phyloP scores from a whole-genome alignment of 768 basidiomycete genomes.

The Mycena belliarum region DNA sequence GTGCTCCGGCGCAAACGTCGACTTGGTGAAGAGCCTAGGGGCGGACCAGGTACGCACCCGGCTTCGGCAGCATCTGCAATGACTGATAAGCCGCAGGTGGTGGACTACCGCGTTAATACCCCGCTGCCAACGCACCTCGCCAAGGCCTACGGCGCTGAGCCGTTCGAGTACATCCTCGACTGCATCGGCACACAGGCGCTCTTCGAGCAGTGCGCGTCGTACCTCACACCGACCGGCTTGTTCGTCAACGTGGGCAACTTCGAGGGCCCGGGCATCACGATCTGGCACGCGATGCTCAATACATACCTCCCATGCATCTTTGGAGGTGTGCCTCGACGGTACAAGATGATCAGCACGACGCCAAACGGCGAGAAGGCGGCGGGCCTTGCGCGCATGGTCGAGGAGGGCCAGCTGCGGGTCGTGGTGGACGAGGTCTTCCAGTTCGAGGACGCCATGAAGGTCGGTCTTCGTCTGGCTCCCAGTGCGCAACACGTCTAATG shows the following conservation, averaged over 20 bases:
- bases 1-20: slow-evolving; percentile 6
- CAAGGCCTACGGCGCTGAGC: not conserved
- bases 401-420: slow-evolving; percentile 12
- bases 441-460: slow-evolving; percentile 18
- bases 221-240: slow-evolving; percentile 7
- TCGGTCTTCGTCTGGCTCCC: not conserved
- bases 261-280: slow-evolving; percentile 8
- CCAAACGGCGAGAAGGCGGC: slow-evolving; percentile 17
- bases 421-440: slow-evolving; percentile 20
- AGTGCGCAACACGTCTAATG: no score
- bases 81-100: not conserved
- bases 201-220: slow-evolving; percentile 7
- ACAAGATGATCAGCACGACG: slow-evolving; percentile 13
- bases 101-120: slow-evolving; percentile 14
- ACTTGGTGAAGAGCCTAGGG: slow-evolving; percentile 10
- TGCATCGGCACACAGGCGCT: slow-evolving; percentile 16
- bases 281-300: slow-evolving; percentile 8
- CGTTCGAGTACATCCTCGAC: slow-evolving; percentile 18
- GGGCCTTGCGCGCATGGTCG: slow-evolving; percentile 10
- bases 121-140: slow-evolving; percentile 12
- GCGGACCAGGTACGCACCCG: slow-evolving; percentile 9
- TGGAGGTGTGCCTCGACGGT: slow-evolving; percentile 18
- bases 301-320: slow-evolving; percentile 9
- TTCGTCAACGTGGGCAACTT: slow-evolving; percentile 20
- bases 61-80: no score